phyloP scores from a whole-genome alignment of 2,329 filamentous ascomycete species.

The Neobulgaria alba region DNA sequence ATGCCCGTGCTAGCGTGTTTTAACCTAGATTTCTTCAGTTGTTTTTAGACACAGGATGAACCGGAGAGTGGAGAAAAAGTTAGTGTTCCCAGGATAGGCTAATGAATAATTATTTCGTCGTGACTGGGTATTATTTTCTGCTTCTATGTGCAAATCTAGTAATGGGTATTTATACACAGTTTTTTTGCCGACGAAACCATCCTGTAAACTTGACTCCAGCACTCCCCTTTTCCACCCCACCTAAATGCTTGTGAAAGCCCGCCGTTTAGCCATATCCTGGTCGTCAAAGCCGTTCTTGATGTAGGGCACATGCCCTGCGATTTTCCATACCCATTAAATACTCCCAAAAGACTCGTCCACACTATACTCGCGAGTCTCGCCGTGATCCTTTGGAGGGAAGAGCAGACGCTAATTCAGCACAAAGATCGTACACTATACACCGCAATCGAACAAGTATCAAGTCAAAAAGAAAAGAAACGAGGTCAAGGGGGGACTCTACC shows the following conservation, averaged over 20 bases:
- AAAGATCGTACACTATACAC: not conserved
- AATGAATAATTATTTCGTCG: too few relatives aligned
- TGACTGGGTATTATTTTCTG: not conserved
- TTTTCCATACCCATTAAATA: too few relatives aligned
- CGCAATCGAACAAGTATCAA: not conserved
- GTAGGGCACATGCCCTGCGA: too few relatives aligned
- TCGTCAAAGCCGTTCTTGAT: too few relatives aligned
- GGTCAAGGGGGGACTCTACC: slow-evolving; percentile 23
- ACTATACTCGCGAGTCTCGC: too few relatives aligned
- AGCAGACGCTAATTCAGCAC: not conserved
- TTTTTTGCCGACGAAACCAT: not conserved
- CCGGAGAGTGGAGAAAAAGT: too few relatives aligned
- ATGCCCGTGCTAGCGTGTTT: too few relatives aligned
- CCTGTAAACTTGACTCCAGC: not conserved
- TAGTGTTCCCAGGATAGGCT: too few relatives aligned
- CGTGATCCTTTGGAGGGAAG: not conserved
- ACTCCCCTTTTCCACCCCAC: not conserved
- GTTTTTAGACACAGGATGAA: too few relatives aligned
- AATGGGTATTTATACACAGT: not conserved
- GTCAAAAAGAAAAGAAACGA: not conserved
- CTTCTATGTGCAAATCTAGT: not conserved
- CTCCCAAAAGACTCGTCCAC: too few relatives aligned
- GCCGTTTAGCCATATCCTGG: not conserved
- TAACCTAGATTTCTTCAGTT: too few relatives aligned
- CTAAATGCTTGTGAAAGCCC: not conserved